Evolutionary conservation across 495 filamentous ascomycete genomes (phyloP), one percentile per base, ranked within the genome.

Genomic region (Aspergillus baeticus): DNA sequence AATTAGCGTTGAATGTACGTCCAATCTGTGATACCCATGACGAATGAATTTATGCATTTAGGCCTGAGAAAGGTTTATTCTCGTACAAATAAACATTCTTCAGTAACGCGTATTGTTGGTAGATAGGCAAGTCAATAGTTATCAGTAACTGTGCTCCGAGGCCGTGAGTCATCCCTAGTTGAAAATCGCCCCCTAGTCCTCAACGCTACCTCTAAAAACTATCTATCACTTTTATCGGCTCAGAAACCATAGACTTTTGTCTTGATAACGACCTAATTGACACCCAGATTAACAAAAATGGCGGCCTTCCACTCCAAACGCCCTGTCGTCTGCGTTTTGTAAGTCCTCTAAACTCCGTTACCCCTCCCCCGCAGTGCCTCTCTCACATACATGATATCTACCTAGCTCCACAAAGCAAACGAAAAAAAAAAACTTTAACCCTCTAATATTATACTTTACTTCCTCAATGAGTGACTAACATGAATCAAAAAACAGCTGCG

Each of bases 291-390:
- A 5, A 17, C 1, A 34, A 56, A 15, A 42, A 61, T 60, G 60
- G 55, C 58, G 79, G 77, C 64, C 68, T 51, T 60, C 74, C 44
- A 71, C 64, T 17, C 58, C 34, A 76, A 76, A 42, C 69, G 63
- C 7, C 60, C 85, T 1, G 89, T 92, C 55, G 85, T 92, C 69
- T 91, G 86, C 62, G 89, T 90, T 35, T 89, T 92, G 89, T 92
- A 83, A 73, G 84, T 76, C 52, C 37, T 64, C 34, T 6, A 45
- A 29, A 15, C 57, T 22, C 45, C 20, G n/a, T 35, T 54, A 60
- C 43, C 51, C 49, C 50, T 43, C 57, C 55, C 44, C 51, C 49
- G 44, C 23, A 21, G 51, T 31, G 15, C 41, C 46, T 29, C 45
- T 10, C 26, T 41, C 42, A 35, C 44, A 26, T 35, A 10, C 46